Evolutionary conservation across 176 grass and related monocot genomes (phyloP), one percentile per base, ranked within the genome.

Genomic region (Aegilops longissima): DNA sequence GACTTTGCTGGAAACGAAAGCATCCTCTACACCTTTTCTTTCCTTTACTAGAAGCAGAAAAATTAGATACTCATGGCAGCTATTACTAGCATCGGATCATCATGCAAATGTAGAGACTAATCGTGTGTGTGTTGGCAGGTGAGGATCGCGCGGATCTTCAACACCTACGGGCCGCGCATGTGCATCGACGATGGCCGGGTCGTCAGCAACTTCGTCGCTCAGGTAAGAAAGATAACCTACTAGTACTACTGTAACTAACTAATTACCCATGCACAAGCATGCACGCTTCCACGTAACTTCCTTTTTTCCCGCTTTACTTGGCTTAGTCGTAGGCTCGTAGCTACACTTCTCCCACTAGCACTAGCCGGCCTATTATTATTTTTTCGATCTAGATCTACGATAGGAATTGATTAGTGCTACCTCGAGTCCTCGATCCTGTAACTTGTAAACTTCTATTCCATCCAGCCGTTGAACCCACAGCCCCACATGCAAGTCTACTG

Each of bases 101-200:
- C 84, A 62, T 86, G 71, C 30, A 67, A 67, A 4, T 59, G 6
- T 0, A 18, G 51, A 1, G 3, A 18, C 51, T 18, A 54, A 8
- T 69, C 65, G 8, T 17, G 4, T 20, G 8, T 17, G 4, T 33
- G 21, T 17, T 51, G 76, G 70, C 85, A 97, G 95, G 95, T 97
- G 61, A 93, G 95, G 75, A 98, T 98, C 65, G 95, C 95, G 27
- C 78, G 95, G 91, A 98, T 98, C 88, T 98, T 98, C 45, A 98
- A 98, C 93, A 98, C 95, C 20, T 98, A 98, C 67, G 95, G 95
- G 5, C 95, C 95, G 1, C 93, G 95, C 49, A 98, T 98, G 95
- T 98, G 95, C 87, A 95, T 98, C 77, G 95, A 98, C 72, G 95
- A 98, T 47, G 95, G 95, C 83, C 95, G 95, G 47, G 95, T 98